These are phyloP conservation scores for Chrysosporium queenslandicum DNA, from an alignment of 2,329 filamentous ascomycete species.

Conservation along the genomic window DNA sequence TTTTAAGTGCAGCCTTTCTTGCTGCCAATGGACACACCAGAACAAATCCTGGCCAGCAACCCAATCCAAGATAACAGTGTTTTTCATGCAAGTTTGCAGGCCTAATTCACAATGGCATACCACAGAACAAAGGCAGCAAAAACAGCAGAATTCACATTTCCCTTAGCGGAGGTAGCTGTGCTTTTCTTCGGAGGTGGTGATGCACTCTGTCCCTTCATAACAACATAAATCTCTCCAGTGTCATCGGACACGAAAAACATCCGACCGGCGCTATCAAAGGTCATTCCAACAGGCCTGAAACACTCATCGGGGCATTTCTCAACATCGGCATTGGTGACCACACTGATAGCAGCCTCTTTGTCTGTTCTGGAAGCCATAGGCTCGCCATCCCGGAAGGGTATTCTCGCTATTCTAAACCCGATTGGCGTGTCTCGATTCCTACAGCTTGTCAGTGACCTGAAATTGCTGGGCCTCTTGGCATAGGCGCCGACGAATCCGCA, in stretches of 20 bases:
- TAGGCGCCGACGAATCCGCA: not conserved
- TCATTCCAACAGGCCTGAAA: slow-evolving; percentile 28
- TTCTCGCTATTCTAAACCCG: slow-evolving; percentile 43
- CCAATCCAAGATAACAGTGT: not conserved
- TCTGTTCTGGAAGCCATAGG: slow-evolving; percentile 28
- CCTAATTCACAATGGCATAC: not conserved
- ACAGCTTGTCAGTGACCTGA: not conserved
- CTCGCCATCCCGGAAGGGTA: slow-evolving; percentile 40
- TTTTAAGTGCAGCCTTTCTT: not conserved
- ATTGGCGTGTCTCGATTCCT: slow-evolving; percentile 38
- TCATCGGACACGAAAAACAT: slow-evolving; percentile 19
- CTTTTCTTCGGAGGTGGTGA: not conserved
- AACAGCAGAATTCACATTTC: not conserved
- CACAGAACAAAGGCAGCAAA: not conserved
- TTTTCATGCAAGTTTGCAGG: not conserved
- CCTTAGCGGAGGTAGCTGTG: not conserved
- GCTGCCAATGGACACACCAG: not conserved
- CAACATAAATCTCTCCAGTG: slow-evolving; percentile 13
- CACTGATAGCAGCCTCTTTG: slow-evolving; percentile 27
- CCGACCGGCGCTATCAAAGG: slow-evolving; percentile 25
- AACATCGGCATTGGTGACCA: slow-evolving; percentile 25
- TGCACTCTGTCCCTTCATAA: not conserved
- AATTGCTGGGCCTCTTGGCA: not conserved
- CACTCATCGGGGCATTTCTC: slow-evolving; percentile 24
- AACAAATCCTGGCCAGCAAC: not conserved